phyloP scores from a whole-genome alignment of 805 yeast species.

The Saturnispora kantuleensis region DNA sequence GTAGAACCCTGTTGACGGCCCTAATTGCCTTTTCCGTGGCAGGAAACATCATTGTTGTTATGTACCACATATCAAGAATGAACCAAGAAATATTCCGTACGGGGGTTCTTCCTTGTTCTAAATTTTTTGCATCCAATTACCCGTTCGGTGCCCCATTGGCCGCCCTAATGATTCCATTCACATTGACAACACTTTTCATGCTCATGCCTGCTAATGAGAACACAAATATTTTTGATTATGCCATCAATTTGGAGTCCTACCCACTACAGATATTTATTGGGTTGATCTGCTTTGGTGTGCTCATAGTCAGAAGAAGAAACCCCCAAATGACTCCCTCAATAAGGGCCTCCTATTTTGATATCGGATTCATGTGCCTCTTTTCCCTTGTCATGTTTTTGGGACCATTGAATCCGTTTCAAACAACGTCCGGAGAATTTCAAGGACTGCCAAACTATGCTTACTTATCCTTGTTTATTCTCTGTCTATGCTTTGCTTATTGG shows the following conservation, averaged over 20 bases:
- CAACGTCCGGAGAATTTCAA: slow-evolving; percentile 19
- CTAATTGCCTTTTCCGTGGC: slow-evolving; percentile 46
- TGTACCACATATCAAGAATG: slow-evolving; percentile 43
- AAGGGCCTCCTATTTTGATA: slow-evolving; percentile 40
- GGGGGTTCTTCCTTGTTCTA: slow-evolving; percentile 43
- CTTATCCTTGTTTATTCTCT: slow-evolving; percentile 33
- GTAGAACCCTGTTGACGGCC: slow-evolving; percentile 37
- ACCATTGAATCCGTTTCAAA: slow-evolving; percentile 37
- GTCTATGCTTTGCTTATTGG: slow-evolving; percentile 47
- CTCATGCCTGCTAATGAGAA: slow-evolving; percentile 32
- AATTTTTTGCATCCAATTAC: slow-evolving; percentile 43
- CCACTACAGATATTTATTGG: slow-evolving; percentile 41
- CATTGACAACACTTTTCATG: slow-evolving; percentile 32
- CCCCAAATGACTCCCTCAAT: slow-evolving; percentile 43
- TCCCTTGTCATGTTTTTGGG: slow-evolving; percentile 40
- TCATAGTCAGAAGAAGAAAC: slow-evolving; percentile 42
- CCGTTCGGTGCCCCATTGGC: slow-evolving; percentile 46
- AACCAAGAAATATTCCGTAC: slow-evolving; percentile 50
- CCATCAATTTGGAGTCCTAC: slow-evolving; percentile 43
- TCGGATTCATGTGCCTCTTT: slow-evolving; percentile 34
- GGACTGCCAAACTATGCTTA: slow-evolving; percentile 43
- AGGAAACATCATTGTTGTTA: slow-evolving; percentile 46
- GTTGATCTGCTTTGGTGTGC: slow-evolving; percentile 46
- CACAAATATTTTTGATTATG: slow-evolving; percentile 39
- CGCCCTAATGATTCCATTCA: slow-evolving; percentile 34